phyloP scores from a whole-genome alignment of 2,329 filamentous ascomycete species.

The Aspergillus oerlinghausenensis region DNA sequence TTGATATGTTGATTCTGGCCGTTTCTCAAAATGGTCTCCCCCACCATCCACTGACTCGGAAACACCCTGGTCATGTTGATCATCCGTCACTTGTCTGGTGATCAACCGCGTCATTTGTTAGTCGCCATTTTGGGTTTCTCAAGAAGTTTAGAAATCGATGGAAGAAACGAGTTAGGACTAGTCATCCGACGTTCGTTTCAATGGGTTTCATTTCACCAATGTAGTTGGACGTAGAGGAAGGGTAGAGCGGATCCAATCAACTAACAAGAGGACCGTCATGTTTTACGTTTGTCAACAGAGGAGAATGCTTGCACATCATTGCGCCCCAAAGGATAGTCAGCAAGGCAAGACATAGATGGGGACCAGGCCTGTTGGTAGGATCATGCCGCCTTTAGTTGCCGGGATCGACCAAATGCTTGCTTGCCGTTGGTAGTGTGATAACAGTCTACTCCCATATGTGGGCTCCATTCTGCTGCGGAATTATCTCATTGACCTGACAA shows the following conservation, averaged over 20 bases:
- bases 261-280: not conserved
- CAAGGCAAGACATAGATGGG: not conserved
- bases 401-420: not conserved
- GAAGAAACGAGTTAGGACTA: not conserved
- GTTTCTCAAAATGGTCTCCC: not conserved
- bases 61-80: conserved; percentile 4
- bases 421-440: not conserved
- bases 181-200: not conserved
- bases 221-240: no score
- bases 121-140: not conserved
- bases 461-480: not conserved
- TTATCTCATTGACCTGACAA: not conserved
- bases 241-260: not conserved
- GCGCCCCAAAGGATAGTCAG: not conserved
- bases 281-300: not conserved
- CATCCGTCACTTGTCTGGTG: conserved; percentile 14
- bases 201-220: not conserved
- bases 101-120: conserved; percentile 16
- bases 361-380: not conserved
- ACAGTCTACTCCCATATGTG: not conserved
- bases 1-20: not conserved
- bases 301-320: not conserved
- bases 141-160: not conserved
- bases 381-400: not conserved
- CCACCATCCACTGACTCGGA: not conserved